A percentile compares a stretch with the other conserved stretches of the same genome.
Evolutionary conservation across 805 yeast species (phyloP).

Genomic region (Millerozyma acaciae): DNA sequence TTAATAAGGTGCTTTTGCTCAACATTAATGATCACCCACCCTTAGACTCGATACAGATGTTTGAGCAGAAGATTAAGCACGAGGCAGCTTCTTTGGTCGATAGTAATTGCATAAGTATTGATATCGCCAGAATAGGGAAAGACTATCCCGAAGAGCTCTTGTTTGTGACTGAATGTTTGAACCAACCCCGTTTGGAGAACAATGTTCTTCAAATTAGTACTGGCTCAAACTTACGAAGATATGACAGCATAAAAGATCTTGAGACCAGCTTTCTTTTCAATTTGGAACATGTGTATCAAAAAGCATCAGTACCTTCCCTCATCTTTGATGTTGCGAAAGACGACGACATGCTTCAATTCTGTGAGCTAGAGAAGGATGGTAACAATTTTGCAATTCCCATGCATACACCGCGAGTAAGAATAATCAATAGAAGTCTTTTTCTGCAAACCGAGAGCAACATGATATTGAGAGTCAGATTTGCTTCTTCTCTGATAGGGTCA

Average conservation of each 20-base stretch:
- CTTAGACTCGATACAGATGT: background rate
- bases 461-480: constrained; percentile 10
- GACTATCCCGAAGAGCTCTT: constrained; percentile 13
- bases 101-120: constrained; percentile 19
- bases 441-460: constrained; percentile 14
- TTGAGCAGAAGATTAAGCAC: constrained; percentile 10
- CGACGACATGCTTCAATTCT: constrained; percentile 13
- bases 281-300: constrained; percentile 11
- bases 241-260: constrained; percentile 15
- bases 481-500: background rate
- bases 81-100: constrained; percentile 5
- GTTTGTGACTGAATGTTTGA: constrained; percentile 9
- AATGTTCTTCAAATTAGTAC: background rate
- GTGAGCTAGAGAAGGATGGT: constrained; percentile 23
- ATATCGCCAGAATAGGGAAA: constrained; percentile 21
- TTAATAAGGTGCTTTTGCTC: constrained; percentile 15
- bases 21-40: constrained; percentile 7
- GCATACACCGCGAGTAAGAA: constrained; percentile 4
- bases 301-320: constrained; percentile 20
- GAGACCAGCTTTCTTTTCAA: constrained; percentile 10
- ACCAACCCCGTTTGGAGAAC: constrained; percentile 7
- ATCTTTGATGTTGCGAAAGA: constrained; percentile 14
- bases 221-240: constrained; percentile 17
- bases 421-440: constrained; percentile 13
- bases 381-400: constrained; percentile 12